These are phyloP conservation scores for Euphorbia pulcherrima DNA, from an alignment of 345 rosid genomes.

Conservation along the genomic window DNA sequence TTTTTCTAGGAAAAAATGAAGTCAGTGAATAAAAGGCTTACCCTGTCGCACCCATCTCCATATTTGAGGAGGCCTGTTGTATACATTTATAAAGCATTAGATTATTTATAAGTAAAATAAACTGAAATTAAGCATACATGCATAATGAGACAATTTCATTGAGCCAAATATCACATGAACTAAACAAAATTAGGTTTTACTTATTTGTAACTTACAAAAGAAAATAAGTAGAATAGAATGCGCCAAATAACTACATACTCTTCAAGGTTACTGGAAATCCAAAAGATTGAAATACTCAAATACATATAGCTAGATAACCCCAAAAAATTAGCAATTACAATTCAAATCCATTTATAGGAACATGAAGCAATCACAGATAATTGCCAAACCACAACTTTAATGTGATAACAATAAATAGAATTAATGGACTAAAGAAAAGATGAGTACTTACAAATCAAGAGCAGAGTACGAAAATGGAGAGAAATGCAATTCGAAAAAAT, in stretches of 20 bases:
- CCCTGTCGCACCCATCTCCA: conserved; percentile 45
- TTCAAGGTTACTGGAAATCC: no score
- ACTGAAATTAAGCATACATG: neutral
- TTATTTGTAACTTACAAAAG: neutral
- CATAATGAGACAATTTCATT: neutral
- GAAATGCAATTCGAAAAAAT: no score
- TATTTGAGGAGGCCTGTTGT: conserved; percentile 16
- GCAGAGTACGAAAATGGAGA: no score
- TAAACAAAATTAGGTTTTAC: neutral
- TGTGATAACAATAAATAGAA: no score
- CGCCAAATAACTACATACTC: no score
- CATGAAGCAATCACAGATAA: neutral
- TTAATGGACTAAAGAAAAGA: no score
- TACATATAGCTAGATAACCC: neutral
- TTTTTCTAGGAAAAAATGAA: neutral
- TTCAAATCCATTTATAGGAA: neutral
- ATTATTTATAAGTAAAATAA: neutral
- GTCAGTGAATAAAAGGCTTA: conserved; percentile 8
- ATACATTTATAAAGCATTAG: neutral
- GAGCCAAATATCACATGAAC: neutral
- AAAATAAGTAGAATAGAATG: neutral
- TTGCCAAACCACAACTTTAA: no score
- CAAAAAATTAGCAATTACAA: neutral
- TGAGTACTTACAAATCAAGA: no score
- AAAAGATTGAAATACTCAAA: neutral